Evolutionary conservation across 2,329 filamentous ascomycete genomes (phyloP), one percentile per base, ranked within the genome.

Genomic region (Penicillium sp.): DNA sequence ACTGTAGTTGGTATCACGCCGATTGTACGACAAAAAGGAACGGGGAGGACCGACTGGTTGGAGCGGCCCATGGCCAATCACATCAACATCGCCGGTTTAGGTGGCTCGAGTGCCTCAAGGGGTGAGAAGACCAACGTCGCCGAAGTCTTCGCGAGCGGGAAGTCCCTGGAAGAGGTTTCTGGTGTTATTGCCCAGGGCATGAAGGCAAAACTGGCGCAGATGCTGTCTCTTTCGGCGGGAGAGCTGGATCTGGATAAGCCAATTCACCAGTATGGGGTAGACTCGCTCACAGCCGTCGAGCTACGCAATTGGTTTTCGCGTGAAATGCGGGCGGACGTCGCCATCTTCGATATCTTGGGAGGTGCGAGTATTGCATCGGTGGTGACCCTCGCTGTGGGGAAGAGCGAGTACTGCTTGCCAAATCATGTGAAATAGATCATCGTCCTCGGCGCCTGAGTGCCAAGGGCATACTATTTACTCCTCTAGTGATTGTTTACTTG

Each of bases 261-360:
- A 15, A 17, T 56, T 8, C 26, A 29, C 41, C 23, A 47, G 17
- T 56, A 56, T 35, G 77, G 78, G 0, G 72, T 79, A 9, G 78
- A 80, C 66, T 78, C 49, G 1, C 49, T 62, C 3, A 50, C 47
- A 5, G 59, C 54, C 3, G 59, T 61, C 3, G 59, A 64, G 38
- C 26, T 64, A n/a, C 58, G 55, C 13, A 54, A 31, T 23, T 64
- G 59, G 58, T 29, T 64, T 29, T 19, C 29, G 11, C n/a, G 19
- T 5, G 60, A 59, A 26, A 5, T 62, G 11, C 46, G 38, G n/a
- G 56, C 55, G 9, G 56, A 62, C 46, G 29, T 64, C 15, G 45
- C 59, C 4, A 19, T 62, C 9, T 62, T 64, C n/a, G 62, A 64
- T 38, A 59, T 64, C 17, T 30, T 63, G 35, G 38, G 54, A 41